Evolutionary conservation across 2,329 filamentous ascomycete genomes (phyloP), one percentile per base, ranked within the genome.

Genomic region (Biscogniauxia marginata): DNA sequence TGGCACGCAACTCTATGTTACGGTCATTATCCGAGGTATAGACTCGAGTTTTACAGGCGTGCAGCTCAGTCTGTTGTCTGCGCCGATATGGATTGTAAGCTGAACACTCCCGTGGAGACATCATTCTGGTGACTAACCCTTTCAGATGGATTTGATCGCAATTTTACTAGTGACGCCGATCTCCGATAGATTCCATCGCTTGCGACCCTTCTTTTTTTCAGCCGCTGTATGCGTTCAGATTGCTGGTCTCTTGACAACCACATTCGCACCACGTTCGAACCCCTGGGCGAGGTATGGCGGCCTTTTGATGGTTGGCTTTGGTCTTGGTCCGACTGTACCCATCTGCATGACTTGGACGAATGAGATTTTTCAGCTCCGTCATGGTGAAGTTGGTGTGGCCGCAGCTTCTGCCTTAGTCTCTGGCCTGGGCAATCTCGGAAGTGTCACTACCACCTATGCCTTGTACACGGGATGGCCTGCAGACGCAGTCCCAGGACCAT

Each of bases 341-440:
- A 93, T 93, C 67, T 93, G 90, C 72, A 96, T 96, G 92, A 88
- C 91, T 34, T 96, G 92, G 92, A 91, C 90, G 25, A 90, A 86
- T 60, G 90, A 96, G 74, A 88, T 96, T 68, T 96, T 96, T 78
- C 91, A 96, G 75, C 83, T 84, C 25, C 88, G 92, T 11, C 92
- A 96, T 68, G 91, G 92, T 48, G 92, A 96, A 73, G 90, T 96
- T 20, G 92, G 92, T 54, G 91, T 96, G 6, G 92, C 92, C 3
- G 89, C 92, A 13, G 91, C 92, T 0, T 86, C 89, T 1, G 92
- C 92, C 2, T 79, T 96, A 9, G 92, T 96, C 0, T 95, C 90
- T 0, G 92, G 92, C 0, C 79, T 96, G 43, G 92, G 92, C 0
- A 96, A 96, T 67, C 77, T 96, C 18, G 92, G 92, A 24, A 92